Base-by-base conservation (phyloP, 139 green algal species). In the Tetradesmus obliquus region DNA sequence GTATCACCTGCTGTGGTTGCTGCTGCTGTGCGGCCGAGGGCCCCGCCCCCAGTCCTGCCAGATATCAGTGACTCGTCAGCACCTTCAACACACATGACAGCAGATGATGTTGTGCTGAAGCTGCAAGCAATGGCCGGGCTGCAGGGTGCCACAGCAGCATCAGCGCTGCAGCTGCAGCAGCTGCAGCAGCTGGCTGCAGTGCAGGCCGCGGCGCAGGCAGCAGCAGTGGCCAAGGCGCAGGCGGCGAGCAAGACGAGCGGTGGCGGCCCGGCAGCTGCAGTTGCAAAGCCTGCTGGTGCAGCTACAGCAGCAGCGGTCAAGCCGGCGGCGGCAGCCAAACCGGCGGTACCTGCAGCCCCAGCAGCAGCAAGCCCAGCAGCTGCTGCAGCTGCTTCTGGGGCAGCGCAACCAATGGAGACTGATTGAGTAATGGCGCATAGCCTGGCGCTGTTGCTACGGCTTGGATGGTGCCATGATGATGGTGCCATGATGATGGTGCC, bases 101-200 rank as follows among this genome's bases (percentile, higher is more conserved):
- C 84, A 19, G 84, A 88, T 80, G 84, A 88, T 88, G 84, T 88
- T 10, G 84, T 88, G 58, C n/a, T 57, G 60, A 79, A 32, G 84
- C 84, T 88, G 58, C 84, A 88, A 13, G 84, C 60, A 10, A 88
- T 88, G 24, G 84, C 84, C 12, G 58, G n/a, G 45, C 57, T 62
- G 3, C 84, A 88, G 24, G 83, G 83, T 19, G 71, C 7, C 10
- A 53, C 20, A 51, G 45, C 84, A n/a, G 24, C 82, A 54, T n/a
- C 58, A 9, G 24, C 55, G 2, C 83, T 80, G 60, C 84, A 80
- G 6, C 83, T 80, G 60, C 84, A 80, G 84, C 84, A 88, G 84
- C 84, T 80, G n/a, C 55, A 87, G 82, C 55, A 72, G 5, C 24
- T 74, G 84, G 55, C 58, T 6, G 84, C 84, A 79, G 60, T 45